Evolutionary conservation across 2,329 filamentous ascomycete species (phyloP).

Genomic region (Hymenoscyphus occultus): DNA sequence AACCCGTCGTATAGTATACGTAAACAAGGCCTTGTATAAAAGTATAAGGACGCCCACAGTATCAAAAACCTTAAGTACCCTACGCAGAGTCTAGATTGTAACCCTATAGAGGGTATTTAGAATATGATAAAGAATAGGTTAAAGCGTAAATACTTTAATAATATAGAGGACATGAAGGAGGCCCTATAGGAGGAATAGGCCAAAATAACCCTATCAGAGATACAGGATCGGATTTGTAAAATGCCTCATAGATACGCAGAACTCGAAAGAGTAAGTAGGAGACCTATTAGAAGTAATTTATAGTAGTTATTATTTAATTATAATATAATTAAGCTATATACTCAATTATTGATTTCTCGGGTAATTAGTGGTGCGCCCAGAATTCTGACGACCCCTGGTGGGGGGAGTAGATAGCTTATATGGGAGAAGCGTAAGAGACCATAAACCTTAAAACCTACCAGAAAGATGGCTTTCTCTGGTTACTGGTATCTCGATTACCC

Average conservation of each 20-base stretch:
- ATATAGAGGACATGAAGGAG: background rate
- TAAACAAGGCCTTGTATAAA: background rate
- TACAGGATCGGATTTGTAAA: background rate
- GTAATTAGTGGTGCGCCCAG: too few relatives aligned
- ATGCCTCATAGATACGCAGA: conserved; percentile 3
- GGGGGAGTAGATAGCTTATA: too few relatives aligned
- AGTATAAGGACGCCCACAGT: background rate
- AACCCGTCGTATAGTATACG: background rate
- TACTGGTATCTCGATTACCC: too few relatives aligned
- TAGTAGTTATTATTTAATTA: background rate
- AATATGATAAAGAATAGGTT: background rate
- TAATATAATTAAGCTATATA: background rate
- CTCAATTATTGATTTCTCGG: too few relatives aligned
- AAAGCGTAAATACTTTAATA: background rate
- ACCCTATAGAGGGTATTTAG: background rate
- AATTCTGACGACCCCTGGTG: too few relatives aligned
- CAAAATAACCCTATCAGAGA: background rate
- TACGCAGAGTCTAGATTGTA: background rate
- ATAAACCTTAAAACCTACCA: too few relatives aligned
- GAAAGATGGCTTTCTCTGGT: too few relatives aligned
- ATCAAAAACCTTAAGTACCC: background rate
- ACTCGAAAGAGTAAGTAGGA: background rate
- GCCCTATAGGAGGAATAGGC: background rate
- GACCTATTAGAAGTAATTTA: background rate
- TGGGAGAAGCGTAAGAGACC: too few relatives aligned